Percentiles rank a stretch among this genome's conserved stretches.
These are phyloP conservation scores for Glycine latifolia DNA, from an alignment of 306 rosid species.

Conservation along the genomic window DNA sequence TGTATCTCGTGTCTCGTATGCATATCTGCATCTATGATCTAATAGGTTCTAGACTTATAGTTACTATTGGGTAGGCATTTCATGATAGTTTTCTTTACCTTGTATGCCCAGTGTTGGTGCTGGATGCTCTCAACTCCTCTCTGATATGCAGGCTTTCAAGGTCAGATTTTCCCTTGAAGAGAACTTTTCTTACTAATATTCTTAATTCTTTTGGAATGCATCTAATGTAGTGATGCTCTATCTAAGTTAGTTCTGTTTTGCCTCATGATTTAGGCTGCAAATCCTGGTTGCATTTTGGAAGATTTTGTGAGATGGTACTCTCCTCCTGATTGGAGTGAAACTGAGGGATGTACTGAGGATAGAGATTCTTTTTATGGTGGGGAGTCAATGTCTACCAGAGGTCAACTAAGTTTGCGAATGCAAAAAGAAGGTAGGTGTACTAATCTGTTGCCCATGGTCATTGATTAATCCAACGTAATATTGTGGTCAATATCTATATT, in stretches of 20 bases:
- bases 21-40: constrained; percentile 35
- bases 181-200: constrained; percentile 41
- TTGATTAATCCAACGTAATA: constrained; percentile 16
- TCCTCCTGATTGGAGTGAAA: constrained; percentile 97
- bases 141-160: constrained; percentile 99
- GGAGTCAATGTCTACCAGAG: constrained; percentile 62
- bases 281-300: constrained; percentile 98
- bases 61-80: constrained; percentile 38
- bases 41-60: not conserved
- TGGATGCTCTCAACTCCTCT: constrained; percentile 97
- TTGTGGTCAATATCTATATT: not conserved
- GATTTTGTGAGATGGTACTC: constrained; percentile 99
- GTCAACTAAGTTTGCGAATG: constrained; percentile 92
- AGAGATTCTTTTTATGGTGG: constrained; percentile 49
- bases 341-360: constrained; percentile 59
- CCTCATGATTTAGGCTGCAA: constrained; percentile 79
- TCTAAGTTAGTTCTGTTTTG: constrained; percentile 42
- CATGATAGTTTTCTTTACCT: constrained; percentile 55
- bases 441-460: constrained; percentile 21
- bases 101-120: constrained; percentile 88
- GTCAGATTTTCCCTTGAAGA: constrained; percentile 53
- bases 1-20: constrained; percentile 1
- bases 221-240: constrained; percentile 8
- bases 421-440: constrained; percentile 78
- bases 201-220: constrained; percentile 43